Evolutionary conservation across 371 early-diverging fungal genomes (phyloP), one percentile per base, ranked within the genome.

Genomic region (Vairimorpha ceranae): DNA sequence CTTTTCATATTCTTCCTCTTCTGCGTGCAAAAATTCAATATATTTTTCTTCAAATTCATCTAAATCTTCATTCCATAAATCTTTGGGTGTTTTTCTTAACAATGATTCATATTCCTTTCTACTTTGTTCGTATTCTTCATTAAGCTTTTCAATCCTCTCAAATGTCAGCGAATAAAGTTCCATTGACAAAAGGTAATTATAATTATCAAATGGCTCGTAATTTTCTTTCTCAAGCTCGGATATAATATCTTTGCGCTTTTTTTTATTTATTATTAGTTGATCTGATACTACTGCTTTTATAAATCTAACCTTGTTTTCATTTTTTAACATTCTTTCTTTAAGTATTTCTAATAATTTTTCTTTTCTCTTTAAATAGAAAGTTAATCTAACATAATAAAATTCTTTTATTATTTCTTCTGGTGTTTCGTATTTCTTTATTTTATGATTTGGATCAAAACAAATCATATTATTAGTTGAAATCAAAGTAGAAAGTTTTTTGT

Each of bases 161-260:
- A 79, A 76, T 0, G 97, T 96, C 72, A 97, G 87, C 60, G 87
- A 91, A 85, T 89, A 89, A 23, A 99, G 90, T 29, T 91, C 89
- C 90, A 97, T 93, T 14, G 86, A 82, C 64, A 99, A 86, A 36
- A 99, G 85, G 76, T 99, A 99, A 73, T 94, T 92, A 77, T 87
- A 99, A 71, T 85, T 84, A 35, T 82, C 80, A 36, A 90, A 85
- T 15, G 87, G 84, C 36, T 83, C 80, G 77, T 92, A 91, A 8
- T 86, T 87, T 66, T 87, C 85, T n/a, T 81, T 76, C 35, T 85
- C 85, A 82, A 98, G 85, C 52, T 94, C 93, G 4, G 83, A 82
- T 27, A 91, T 73, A 12, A 99, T 84, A 0, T 90, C 90, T 3
- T 80, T 84, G 75, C 88, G 88, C 82, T 90, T 91, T 69, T 92